Conservation (phyloP, 2,329 filamentous ascomycete genomes). For the Paracorniculantispora psalliotae region DNA sequence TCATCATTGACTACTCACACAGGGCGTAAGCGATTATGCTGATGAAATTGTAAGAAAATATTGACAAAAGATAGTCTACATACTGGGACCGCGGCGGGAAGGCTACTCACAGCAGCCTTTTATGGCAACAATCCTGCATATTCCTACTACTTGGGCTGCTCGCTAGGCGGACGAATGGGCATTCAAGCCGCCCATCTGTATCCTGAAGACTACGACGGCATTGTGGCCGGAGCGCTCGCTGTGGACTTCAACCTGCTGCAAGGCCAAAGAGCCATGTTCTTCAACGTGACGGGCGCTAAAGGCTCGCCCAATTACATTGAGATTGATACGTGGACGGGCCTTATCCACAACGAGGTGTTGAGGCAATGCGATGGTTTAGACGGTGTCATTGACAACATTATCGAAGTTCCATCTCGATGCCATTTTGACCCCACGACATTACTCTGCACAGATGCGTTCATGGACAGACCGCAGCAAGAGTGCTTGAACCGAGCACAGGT, state of each 20-base stretch:
- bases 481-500: slow-evolving; percentile 42
- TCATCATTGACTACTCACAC: slow-evolving; percentile 32
- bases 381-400: slow-evolving; percentile 43
- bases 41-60: no score
- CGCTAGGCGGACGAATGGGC: slow-evolving; percentile 55
- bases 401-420: slow-evolving; percentile 41
- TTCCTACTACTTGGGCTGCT: slow-evolving; percentile 55
- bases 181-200: slow-evolving; percentile 48
- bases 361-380: slow-evolving; percentile 47
- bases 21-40: slow-evolving; percentile 23
- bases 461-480: slow-evolving; percentile 10
- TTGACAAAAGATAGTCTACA: slow-evolving; percentile 29
- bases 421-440: slow-evolving; percentile 37
- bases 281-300: slow-evolving; percentile 34
- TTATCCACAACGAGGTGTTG: slow-evolving; percentile 21
- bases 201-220: slow-evolving; percentile 54
- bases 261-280: slow-evolving; percentile 37
- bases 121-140: slow-evolving; percentile 37
- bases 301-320: slow-evolving; percentile 24
- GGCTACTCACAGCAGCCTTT: slow-evolving; percentile 41
- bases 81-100: slow-evolving; percentile 43
- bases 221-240: slow-evolving; percentile 46
- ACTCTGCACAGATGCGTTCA: slow-evolving; percentile 31
- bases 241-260: slow-evolving; percentile 31
- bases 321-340: slow-evolving; percentile 18